phyloP scores from a whole-genome alignment of 2,329 filamentous ascomycete species.

The Trichoderma cornu-damae region DNA sequence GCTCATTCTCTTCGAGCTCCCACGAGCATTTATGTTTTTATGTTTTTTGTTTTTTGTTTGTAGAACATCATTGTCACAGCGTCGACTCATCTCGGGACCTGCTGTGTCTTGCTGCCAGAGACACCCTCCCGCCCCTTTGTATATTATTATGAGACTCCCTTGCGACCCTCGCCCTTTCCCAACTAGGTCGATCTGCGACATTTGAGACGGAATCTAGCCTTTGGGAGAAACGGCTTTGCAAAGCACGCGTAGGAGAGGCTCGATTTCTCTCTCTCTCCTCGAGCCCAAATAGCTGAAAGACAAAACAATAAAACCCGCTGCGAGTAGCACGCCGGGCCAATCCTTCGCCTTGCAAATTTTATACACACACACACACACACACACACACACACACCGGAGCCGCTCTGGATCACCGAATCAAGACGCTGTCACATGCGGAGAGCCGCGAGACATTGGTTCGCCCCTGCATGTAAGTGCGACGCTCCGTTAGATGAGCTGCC shows the following conservation, averaged over 20 bases:
- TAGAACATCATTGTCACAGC: background rate
- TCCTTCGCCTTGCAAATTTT: background rate
- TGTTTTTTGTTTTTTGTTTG: background rate
- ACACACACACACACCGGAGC: too few species aligned
- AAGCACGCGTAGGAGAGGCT: background rate
- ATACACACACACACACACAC: too few species aligned
- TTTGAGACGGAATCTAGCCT: background rate
- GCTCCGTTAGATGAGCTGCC: background rate
- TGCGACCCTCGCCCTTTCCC: background rate
- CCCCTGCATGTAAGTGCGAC: background rate
- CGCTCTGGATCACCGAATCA: background rate
- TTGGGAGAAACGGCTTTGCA: background rate
- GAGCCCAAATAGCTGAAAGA: background rate
- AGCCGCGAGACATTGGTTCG: background rate
- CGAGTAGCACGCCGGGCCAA: background rate
- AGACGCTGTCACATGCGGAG: background rate
- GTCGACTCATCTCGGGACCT: background rate
- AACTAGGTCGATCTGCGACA: background rate
- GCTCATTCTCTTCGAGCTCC: background rate
- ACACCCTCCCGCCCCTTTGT: background rate
- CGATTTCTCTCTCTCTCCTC: background rate
- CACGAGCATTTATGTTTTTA: background rate
- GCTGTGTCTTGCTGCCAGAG: background rate
- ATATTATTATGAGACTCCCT: slow-evolving; percentile 11
- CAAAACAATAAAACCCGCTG: background rate